Evolutionary conservation across 2,329 filamentous ascomycete species (phyloP).

Genomic region (Talaromyces sp.): DNA sequence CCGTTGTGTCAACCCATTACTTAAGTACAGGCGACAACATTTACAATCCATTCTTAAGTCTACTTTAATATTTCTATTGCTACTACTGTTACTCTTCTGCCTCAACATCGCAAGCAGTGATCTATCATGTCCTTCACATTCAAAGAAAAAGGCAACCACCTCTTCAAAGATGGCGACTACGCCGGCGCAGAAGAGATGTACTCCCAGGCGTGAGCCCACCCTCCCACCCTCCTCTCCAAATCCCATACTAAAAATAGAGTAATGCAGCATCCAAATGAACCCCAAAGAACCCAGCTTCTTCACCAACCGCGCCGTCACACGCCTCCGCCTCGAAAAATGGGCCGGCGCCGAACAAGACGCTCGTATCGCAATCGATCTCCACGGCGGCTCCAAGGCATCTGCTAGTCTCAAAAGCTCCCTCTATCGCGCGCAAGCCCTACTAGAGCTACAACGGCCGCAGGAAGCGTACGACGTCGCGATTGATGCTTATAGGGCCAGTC

Average conservation of each 20-base stretch:
- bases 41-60: background rate
- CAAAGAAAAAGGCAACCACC: conserved; percentile 47
- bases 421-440: conserved; percentile 78
- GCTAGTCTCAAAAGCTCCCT: conserved; percentile 78
- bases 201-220: conserved; percentile 44
- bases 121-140: conserved; percentile 32
- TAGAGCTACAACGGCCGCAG: conserved; percentile 69
- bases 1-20: background rate
- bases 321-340: conserved; percentile 72
- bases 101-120: background rate
- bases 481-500: conserved; percentile 70
- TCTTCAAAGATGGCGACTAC: conserved; percentile 47
- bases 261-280: conserved; percentile 72
- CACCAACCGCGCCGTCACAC: conserved; percentile 83
- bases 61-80: background rate
- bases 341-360: conserved; percentile 76
- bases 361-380: conserved; percentile 67
- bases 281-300: conserved; percentile 75
- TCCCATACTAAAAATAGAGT: background rate
- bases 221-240: background rate
- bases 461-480: conserved; percentile 70
- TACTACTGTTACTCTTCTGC: background rate
- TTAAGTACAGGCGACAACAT: background rate
- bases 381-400: conserved; percentile 47
- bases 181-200: conserved; percentile 48